These are phyloP conservation scores for Boletus tomentosulus DNA, from an alignment of 768 basidiomycete genomes.

Conservation along the genomic window DNA sequence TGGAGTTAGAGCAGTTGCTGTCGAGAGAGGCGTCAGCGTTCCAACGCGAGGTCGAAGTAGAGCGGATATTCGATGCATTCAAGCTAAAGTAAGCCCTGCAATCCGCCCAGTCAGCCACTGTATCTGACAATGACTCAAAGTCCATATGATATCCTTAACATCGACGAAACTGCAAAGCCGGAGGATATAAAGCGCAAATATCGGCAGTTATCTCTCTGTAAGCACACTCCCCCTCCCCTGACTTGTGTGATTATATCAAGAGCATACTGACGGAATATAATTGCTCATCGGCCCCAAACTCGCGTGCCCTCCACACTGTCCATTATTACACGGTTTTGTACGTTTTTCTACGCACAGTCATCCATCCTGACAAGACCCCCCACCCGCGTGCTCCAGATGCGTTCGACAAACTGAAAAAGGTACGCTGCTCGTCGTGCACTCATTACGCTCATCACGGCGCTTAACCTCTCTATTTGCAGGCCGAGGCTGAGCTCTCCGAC, in stretches of 20 bases:
- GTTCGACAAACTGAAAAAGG: slow-evolving; percentile 93
- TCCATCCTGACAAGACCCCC: slow-evolving; percentile 97
- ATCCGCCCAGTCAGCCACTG: background rate
- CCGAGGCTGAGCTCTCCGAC: slow-evolving; percentile 79
- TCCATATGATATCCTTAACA: slow-evolving; percentile 90
- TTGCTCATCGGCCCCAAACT: slow-evolving; percentile 1
- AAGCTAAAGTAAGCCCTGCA: slow-evolving; percentile 77
- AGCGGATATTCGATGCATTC: slow-evolving; percentile 90
- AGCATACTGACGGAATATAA: slow-evolving; percentile 22
- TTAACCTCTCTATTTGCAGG: slow-evolving; percentile 40
- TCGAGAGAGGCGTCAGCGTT: slow-evolving; percentile 80
- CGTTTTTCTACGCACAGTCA: slow-evolving; percentile 60
- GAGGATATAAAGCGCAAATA: slow-evolving; percentile 90
- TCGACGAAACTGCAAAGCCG: slow-evolving; percentile 63
- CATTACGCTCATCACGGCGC: background rate
- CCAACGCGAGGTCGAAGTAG: slow-evolving; percentile 83
- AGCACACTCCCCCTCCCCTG: slow-evolving; percentile 29
- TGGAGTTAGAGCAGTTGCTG: slow-evolving; percentile 76
- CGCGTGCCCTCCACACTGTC: background rate
- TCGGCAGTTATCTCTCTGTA: slow-evolving; percentile 80
- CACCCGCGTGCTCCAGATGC: slow-evolving; percentile 88
- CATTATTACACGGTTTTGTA: slow-evolving; percentile 27
- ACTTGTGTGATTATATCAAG: slow-evolving; percentile 1
- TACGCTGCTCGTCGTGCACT: slow-evolving; percentile 23
- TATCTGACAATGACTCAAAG: slow-evolving; percentile 36